Evolutionary conservation across 139 green algal genomes (phyloP).

Genomic region (Chlorella sp.): DNA sequence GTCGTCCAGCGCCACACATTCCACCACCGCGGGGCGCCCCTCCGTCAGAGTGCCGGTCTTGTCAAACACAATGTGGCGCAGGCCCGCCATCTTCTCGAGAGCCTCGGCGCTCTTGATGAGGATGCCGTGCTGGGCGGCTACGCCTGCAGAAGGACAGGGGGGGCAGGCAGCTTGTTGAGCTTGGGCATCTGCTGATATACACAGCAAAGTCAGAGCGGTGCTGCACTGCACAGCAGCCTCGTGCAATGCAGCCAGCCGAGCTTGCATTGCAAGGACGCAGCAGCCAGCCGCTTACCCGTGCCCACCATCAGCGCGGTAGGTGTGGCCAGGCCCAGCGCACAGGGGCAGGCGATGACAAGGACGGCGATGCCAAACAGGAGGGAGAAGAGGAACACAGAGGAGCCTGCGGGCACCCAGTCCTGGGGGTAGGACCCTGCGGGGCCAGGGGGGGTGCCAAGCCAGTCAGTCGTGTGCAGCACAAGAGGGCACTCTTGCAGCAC

Average conservation of each 20-base stretch:
- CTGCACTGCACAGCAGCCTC: too few relatives aligned
- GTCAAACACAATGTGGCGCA: constrained; percentile 83
- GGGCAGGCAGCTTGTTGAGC: too few relatives aligned
- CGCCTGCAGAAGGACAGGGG: too few relatives aligned
- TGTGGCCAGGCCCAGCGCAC: constrained; percentile 93
- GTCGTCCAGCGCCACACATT: background rate
- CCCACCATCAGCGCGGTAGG: constrained; percentile 97
- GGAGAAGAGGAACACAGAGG: constrained; percentile 87
- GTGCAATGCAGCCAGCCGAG: too few relatives aligned
- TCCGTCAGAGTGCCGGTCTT: constrained; percentile 97
- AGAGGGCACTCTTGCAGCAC: too few relatives aligned
- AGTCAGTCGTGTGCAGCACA: too few relatives aligned
- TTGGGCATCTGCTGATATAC: too few relatives aligned
- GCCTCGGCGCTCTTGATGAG: constrained; percentile 90
- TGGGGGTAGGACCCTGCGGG: constrained; percentile 38
- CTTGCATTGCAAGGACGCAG: too few relatives aligned
- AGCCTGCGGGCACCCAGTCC: constrained; percentile 77
- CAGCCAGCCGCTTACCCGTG: constrained; percentile 55
- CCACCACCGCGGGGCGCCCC: constrained; percentile 48
- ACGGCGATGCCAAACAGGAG: constrained; percentile 94
- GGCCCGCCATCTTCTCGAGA: constrained; percentile 67
- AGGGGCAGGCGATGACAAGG: constrained; percentile 97
- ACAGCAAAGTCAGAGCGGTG: too few relatives aligned
- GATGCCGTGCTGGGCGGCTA: constrained; percentile 75
- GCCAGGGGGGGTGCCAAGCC: too few relatives aligned